Percentiles rank a stretch among this genome's conserved stretches.
Conservation (phyloP, 2,329 filamentous ascomycete species). For the Magnaporthiopsis incrustans region DNA sequence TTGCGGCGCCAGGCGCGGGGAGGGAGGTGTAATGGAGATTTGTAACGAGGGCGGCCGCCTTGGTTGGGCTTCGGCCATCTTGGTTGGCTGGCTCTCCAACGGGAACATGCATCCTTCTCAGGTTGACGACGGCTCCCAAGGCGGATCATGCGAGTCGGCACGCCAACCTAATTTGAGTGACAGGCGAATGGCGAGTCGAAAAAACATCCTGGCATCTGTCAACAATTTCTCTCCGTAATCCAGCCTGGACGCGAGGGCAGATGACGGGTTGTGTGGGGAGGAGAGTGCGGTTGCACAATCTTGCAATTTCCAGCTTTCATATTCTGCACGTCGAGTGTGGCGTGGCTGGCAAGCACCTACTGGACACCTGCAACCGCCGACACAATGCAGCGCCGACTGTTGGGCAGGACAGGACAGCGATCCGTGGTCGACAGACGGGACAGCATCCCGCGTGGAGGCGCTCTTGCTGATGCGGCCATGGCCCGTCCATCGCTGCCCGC, state of each 20-base stretch:
- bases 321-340: too few relatives aligned
- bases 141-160: background rate
- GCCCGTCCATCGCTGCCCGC: background rate
- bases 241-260: background rate
- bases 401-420: background rate
- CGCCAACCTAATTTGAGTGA: background rate
- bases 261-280: background rate
- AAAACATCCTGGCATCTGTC: background rate
- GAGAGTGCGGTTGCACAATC: background rate
- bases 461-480: background rate
- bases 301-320: background rate
- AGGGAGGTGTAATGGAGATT: background rate
- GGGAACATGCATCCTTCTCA: background rate
- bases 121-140: background rate
- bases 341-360: background rate
- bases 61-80: background rate
- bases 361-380: too few relatives aligned
- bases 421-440: background rate
- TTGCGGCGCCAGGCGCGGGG: background rate
- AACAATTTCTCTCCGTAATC: background rate
- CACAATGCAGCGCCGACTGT: background rate
- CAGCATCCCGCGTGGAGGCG: background rate
- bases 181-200: background rate
- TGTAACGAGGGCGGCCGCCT: background rate
- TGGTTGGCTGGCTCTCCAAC: background rate